Evolutionary conservation across 1,139 yeast genomes (phyloP), one percentile per base, ranked within the genome.

Genomic region (Suhomyces bolitotheri): DNA sequence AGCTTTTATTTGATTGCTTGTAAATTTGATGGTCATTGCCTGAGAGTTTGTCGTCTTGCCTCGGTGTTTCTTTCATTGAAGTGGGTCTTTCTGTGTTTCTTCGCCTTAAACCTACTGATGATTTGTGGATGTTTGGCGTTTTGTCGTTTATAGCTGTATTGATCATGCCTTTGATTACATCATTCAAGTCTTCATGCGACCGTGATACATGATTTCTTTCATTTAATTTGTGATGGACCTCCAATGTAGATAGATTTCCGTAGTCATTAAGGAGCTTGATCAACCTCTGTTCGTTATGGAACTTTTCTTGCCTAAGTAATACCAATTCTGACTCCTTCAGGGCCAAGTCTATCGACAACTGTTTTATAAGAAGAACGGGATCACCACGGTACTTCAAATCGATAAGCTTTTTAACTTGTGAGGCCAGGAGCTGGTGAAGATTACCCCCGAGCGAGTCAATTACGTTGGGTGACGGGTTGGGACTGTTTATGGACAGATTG

Each of bases 281-380:
- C 37, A 76, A 56, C 38, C 60, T 66, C 30, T 72, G 69, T 45
- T 76, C 80, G 7, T 75, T 53, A 21, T 57, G 58, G 37, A 73
- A 72, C 38, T 61, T 60, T 35, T 62, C 66, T 40, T 66, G 62
- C 14, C 74, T 58, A 23, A 68, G 46, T 23, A 71, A 45, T 3
- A 67, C 57, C 29, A 75, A 56, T 44, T 75, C 78, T 2, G 72
- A 61, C 40, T 76, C 80, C 28, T 76, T 64, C 25, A 62, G 60
- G 1, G 78, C 73, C 38, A 77, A 50, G 41, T 76, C 81, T 1
- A 63, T 47, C 0, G 79, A 73, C 19, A 76, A 54, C 46, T 75
- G 81, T 23, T 71, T 60, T 4, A 76, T 64, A 17, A 76, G 61
- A 2, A 56, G 53, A 5, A 63, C 53, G 0, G 76, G 65, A 15